Percentiles rank a stretch among this genome's conserved stretches.
Evolutionary conservation across 805 yeast species (phyloP).

Genomic region (Wilhelminamyces savonicus): DNA sequence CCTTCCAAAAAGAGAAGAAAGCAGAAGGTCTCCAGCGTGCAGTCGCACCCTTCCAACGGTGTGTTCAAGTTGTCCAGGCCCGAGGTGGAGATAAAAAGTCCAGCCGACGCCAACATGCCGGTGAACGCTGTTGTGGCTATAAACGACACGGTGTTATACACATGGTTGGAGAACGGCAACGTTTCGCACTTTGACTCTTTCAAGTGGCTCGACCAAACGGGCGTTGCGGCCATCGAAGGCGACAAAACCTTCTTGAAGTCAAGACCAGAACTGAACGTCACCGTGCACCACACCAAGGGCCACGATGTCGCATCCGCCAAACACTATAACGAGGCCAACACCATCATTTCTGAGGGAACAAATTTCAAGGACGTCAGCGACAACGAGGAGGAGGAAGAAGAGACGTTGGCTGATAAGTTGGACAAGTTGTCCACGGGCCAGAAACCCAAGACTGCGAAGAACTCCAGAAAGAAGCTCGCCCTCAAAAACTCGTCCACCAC

Average conservation of each 20-base stretch:
- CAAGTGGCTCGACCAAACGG: constrained; percentile 38
- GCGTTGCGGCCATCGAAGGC: constrained; percentile 15
- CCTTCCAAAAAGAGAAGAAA: constrained; percentile 35
- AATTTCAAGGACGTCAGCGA: constrained; percentile 51
- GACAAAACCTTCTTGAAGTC: constrained; percentile 25
- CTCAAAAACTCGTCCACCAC: constrained; percentile 55
- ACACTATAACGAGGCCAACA: constrained; percentile 54
- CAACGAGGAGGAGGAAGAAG: constrained; percentile 37
- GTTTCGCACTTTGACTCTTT: constrained; percentile 51
- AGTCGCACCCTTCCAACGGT: constrained; percentile 47
- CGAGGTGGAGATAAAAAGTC: constrained; percentile 25
- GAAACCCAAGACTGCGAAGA: constrained; percentile 13
- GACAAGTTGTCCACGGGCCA: constrained; percentile 25
- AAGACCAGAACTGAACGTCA: constrained; percentile 33
- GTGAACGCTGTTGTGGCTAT: constrained; percentile 17
- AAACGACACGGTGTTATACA: constrained; percentile 29
- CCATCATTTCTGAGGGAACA: constrained; percentile 58
- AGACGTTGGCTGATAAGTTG: constrained; percentile 49
- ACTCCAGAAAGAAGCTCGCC: constrained; percentile 33
- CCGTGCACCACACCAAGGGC: constrained; percentile 39
- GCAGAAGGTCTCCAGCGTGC: constrained; percentile 32
- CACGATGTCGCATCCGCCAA: constrained; percentile 50
- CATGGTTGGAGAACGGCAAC: constrained; percentile 61
- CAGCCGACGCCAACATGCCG: constrained; percentile 20
- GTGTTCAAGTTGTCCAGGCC: constrained; percentile 45